Evolutionary conservation across 768 basidiomycete genomes (phyloP).

Genomic region (Cubamyces sp.): DNA sequence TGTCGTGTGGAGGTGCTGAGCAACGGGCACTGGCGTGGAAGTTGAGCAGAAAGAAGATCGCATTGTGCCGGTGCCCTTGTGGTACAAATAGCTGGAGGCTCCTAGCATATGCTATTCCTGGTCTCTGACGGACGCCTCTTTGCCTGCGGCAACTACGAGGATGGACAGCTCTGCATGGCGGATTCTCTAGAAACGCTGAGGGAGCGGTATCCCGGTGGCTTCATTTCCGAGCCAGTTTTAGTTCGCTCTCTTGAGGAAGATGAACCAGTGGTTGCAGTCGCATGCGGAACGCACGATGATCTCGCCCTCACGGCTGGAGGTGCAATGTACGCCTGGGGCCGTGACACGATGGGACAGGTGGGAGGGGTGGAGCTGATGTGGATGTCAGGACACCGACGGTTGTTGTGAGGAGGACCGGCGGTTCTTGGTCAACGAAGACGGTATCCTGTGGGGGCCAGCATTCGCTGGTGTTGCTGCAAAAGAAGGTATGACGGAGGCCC

Average conservation of each 20-base stretch:
- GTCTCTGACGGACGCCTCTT: constrained; percentile 80
- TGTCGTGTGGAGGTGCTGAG: too few species aligned
- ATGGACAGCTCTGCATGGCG: constrained; percentile 68
- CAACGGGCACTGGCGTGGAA: constrained; percentile 35
- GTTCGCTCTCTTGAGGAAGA: constrained; percentile 61
- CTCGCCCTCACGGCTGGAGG: constrained; percentile 66
- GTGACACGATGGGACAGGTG: constrained; percentile 75
- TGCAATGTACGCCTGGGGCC: constrained; percentile 73
- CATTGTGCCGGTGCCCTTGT: constrained; percentile 58
- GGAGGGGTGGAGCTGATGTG: constrained; percentile 47
- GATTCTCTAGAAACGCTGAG: constrained; percentile 30
- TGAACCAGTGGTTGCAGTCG: constrained; percentile 66
- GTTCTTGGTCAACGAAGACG: constrained; percentile 61
- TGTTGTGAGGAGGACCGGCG: constrained; percentile 63
- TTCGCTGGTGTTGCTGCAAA: constrained; percentile 68
- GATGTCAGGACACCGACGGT: constrained; percentile 61
- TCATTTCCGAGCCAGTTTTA: constrained; percentile 63
- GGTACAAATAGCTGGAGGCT: constrained; percentile 75
- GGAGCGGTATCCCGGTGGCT: constrained; percentile 50
- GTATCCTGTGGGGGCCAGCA: constrained; percentile 79
- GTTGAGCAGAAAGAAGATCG: neutral
- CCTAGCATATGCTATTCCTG: constrained; percentile 87
- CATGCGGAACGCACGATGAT: constrained; percentile 67
- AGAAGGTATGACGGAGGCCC: neutral
- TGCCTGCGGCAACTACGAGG: constrained; percentile 81